Base-by-base conservation (phyloP, 176 grass and related monocot species). In the Triticum aestivum region DNA sequence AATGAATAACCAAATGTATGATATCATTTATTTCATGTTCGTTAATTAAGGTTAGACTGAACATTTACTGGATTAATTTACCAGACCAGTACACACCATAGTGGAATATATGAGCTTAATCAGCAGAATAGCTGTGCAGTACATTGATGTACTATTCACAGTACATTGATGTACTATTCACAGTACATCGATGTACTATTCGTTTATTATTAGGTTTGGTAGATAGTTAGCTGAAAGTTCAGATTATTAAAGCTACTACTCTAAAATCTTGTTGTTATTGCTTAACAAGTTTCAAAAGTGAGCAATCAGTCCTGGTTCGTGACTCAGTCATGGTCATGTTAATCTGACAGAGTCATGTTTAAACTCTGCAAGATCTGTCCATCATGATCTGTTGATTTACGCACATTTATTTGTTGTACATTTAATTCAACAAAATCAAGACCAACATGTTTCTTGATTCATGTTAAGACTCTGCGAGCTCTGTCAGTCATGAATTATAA, bases 11-110 rank as follows among this genome's bases (percentile, higher is more conserved):
- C 11, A 70, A 9, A 71, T 69, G 8, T 79, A 18, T 49, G 10
- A 23, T 51, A 69, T 70, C 39, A 78, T 47, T 70, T 65, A 35
- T 37, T 80, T 80, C 59, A 80, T 80, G 38, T 75, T 54, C 52
- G 9, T 39, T 73, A 76, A 64, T 47, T 45, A 9, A 30, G 24
- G 7, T 81, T 87, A 5, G 27, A n/a, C 20, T 33, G 41, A 49
- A 18, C 18, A 34, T 63, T 3, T 81, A 65, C 21, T 65, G 59
- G 54, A 39, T 34, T 51, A 38, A 20, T 65, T 38, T 65, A 84
- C 35, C 14, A 79, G 35, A 17, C 24, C 17, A 76, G 62, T 58
- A 58, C 77, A 69, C 77, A 61, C 27, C 65, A 38, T 49, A 63
- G 34, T 90, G 30, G 6, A 78, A 27, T 39, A 47, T 82, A 63